Conservation (phyloP, 176 grass and related monocot species). For the Alopecurus myosuroides region DNA sequence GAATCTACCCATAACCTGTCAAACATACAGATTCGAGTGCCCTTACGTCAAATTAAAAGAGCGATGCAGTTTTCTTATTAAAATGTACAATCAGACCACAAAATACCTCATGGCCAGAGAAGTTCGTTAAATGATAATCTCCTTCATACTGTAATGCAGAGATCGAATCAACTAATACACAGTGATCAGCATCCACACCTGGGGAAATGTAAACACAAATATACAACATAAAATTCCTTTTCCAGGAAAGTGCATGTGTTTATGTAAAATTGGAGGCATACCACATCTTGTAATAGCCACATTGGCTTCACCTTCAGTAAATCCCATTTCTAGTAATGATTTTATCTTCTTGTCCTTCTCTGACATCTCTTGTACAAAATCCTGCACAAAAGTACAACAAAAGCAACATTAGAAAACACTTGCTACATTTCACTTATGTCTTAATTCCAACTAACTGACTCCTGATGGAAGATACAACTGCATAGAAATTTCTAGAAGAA, state of each 20-base stretch:
- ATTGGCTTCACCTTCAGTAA: conserved; percentile 11
- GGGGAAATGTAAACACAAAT: conserved; percentile 20
- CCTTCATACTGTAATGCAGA: conserved; percentile 50
- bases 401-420: background rate
- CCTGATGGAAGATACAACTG: background rate
- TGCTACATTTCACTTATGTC: no score
- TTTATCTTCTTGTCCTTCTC: conserved; percentile 46
- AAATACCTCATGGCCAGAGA: conserved; percentile 43
- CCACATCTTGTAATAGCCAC: conserved; percentile 75
- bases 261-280: conserved; percentile 31
- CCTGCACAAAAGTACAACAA: conserved; percentile 20
- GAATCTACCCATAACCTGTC: conserved; percentile 5
- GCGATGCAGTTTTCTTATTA: background rate
- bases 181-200: conserved; percentile 59
- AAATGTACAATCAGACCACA: background rate
- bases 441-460: no score
- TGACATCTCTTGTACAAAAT: conserved; percentile 57
- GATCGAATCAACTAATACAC: conserved; percentile 55
- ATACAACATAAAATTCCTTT: background rate
- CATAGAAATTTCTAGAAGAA: background rate
- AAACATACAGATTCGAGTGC: conserved; percentile 14
- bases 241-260: background rate
- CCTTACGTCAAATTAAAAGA: background rate
- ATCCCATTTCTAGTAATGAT: conserved; percentile 71
- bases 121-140: background rate